Percentiles rank a stretch among this genome's conserved stretches.
These are phyloP conservation scores for Blastomyces parvus DNA, from an alignment of 2,329 filamentous ascomycete genomes.

Conservation along the genomic window DNA sequence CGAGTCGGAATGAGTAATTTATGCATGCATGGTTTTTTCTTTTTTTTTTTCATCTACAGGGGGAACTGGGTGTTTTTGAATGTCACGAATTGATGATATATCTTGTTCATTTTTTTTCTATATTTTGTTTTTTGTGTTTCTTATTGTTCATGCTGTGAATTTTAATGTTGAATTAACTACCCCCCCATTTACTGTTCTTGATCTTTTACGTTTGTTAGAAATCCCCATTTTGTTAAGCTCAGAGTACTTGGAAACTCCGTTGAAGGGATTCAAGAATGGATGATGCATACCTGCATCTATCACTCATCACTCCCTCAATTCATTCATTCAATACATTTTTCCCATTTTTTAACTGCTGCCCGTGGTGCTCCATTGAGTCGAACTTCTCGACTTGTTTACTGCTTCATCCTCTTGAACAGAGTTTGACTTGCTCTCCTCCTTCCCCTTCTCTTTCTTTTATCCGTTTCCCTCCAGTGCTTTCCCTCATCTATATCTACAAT, in stretches of 20 bases:
- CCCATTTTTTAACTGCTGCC: not conserved
- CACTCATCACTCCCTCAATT: not conserved
- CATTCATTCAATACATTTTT: not conserved
- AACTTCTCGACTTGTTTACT: not conserved
- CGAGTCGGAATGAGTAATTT: not conserved
- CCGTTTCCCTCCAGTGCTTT: not conserved
- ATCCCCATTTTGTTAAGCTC: not conserved
- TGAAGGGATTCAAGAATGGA: not conserved
- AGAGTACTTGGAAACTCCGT: not conserved
- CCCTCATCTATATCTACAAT: not conserved
- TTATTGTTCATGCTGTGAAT: not conserved
- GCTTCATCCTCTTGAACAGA: not conserved
- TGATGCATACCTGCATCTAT: not conserved
- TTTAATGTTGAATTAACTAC: not conserved
- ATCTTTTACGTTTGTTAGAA: not conserved
- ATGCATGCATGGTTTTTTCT: constrained; percentile 5
- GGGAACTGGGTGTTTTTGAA: constrained; percentile 6
- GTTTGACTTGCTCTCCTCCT: not conserved
- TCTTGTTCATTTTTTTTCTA: not conserved
- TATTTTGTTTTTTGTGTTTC: not conserved
- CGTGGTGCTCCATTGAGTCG: not conserved
- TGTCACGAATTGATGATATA: constrained; percentile 1
- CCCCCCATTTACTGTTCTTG: not conserved
- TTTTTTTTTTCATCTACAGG: too few relatives aligned
- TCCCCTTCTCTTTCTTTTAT: not conserved